Base-by-base conservation (phyloP, 1,284 basidiomycete genomes). In the Boletus smithii region DNA sequence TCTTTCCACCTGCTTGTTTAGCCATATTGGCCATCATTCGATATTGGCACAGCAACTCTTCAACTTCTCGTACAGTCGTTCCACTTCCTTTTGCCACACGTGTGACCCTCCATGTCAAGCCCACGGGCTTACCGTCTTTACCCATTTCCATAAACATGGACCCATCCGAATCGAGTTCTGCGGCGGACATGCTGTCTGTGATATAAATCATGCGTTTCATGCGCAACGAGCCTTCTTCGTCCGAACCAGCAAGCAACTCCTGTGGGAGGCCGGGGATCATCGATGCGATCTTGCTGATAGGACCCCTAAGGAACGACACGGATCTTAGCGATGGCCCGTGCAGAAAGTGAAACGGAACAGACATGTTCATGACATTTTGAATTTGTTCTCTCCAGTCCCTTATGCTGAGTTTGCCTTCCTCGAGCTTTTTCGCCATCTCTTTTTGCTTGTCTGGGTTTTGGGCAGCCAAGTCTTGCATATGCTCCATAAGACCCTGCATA, bases 171-270 rank as follows among this genome's bases (percentile, higher is more conserved):
- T 99, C 94, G 47, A 99, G 82, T 70, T 99, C 97, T 46, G 74
- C 73, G 14, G 85, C 80, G 33, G 93, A 91, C 95, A 99, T 99
- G 61, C 91, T 93, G 70, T 99, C 95, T 18, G 93, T 97, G 65
- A 99, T 98, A 73, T 90, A 99, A 56, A 98, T 90, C 91, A 99
- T 95, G 53, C 94, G 85, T 72, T 98, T 98, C 83, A 99, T 88
- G 50, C 91, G 86, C 56, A 81, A 69, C 1, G 89, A 85, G 30
- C 91, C 92, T 62, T 97, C 95, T 65, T 97, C 94, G 63, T 93
- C 91, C 24, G 87, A 87, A 32, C 91, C 94, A 62, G 88, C 84
- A 48, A 98, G 77, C 65, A 99, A 75, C 33, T 92, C 91, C 55
- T 90, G 87, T 14, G 92, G 88, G 59, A 99, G 81, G 26, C 95